These are phyloP conservation scores for Leccinum pachyderme DNA, from an alignment of 1,284 basidiomycete species.

Conservation along the genomic window DNA sequence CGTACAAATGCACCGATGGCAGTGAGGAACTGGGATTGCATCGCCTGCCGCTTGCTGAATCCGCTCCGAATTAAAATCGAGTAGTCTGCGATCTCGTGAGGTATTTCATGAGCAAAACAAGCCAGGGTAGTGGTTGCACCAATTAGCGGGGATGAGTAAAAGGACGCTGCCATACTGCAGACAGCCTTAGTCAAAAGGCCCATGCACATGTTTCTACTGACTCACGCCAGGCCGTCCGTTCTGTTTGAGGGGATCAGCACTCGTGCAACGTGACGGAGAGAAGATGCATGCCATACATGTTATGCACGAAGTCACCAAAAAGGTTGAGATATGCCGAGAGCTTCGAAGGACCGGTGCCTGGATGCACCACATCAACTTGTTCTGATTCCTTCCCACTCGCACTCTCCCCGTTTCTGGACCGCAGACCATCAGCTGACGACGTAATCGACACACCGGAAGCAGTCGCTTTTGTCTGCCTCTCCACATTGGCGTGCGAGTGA, in stretches of 20 bases:
- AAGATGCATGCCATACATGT: constrained; percentile 56
- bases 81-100: constrained; percentile 90
- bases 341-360: constrained; percentile 59
- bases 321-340: constrained; percentile 87
- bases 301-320: constrained; percentile 88
- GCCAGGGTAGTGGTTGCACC: constrained; percentile 89
- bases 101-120: constrained; percentile 90
- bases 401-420: constrained; percentile 31
- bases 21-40: constrained; percentile 88
- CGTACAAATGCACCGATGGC: constrained; percentile 84
- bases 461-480: constrained; percentile 24
- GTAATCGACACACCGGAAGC: constrained; percentile 37
- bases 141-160: constrained; percentile 85
- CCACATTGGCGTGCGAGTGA: constrained; percentile 47
- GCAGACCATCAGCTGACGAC: constrained; percentile 32
- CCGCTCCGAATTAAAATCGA: constrained; percentile 86
- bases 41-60: constrained; percentile 85
- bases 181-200: constrained; percentile 3
- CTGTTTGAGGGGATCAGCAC: constrained; percentile 38
- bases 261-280: constrained; percentile 13
- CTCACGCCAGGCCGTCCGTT: constrained; percentile 83
- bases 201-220: constrained; percentile 18
- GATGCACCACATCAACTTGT: constrained; percentile 20
- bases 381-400: constrained; percentile 20
- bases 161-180: constrained; percentile 82